Evolutionary conservation across 108 stramenopile genomes (phyloP).

Genomic region (Epipyxis sp.): DNA sequence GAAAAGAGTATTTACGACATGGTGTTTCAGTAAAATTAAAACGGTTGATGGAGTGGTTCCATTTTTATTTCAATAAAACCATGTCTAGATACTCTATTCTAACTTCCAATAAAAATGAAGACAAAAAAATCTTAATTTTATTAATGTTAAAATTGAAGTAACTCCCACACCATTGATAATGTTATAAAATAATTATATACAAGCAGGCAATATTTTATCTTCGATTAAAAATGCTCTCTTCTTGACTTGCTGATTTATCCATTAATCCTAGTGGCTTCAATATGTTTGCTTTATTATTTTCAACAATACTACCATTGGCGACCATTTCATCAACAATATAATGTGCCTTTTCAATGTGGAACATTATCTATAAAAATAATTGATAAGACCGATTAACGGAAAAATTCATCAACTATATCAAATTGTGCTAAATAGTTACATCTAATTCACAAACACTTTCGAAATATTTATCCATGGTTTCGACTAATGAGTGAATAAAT

Average conservation of each 20-base stretch:
- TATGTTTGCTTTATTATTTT: slow-evolving; percentile 82
- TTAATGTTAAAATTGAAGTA: no score
- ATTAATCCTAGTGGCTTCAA: slow-evolving; percentile 79
- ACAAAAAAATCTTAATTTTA: no score
- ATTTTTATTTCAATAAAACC: no score
- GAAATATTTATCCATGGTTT: slow-evolving; percentile 60
- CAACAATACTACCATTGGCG: slow-evolving; percentile 83
- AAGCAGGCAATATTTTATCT: no score
- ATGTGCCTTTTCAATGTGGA: slow-evolving; percentile 59
- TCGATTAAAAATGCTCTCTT: slow-evolving; percentile 72
- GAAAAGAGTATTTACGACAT: no score
- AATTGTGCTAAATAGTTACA: background rate
- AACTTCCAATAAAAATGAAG: no score
- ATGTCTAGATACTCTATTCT: no score
- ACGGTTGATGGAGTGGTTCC: no score
- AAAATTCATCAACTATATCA: background rate
- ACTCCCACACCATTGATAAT: no score
- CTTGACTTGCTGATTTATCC: slow-evolving; percentile 75
- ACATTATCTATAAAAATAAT: slow-evolving; percentile 47
- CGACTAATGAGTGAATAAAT: slow-evolving; percentile 58
- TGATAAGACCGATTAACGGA: background rate
- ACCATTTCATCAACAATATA: slow-evolving; percentile 74
- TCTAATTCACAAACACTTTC: slow-evolving; percentile 60
- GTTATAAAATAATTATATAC: no score
- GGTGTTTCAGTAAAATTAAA: no score